phyloP scores from a whole-genome alignment of 2,329 filamentous ascomycete genomes.

The Ophiostoma sp. region DNA sequence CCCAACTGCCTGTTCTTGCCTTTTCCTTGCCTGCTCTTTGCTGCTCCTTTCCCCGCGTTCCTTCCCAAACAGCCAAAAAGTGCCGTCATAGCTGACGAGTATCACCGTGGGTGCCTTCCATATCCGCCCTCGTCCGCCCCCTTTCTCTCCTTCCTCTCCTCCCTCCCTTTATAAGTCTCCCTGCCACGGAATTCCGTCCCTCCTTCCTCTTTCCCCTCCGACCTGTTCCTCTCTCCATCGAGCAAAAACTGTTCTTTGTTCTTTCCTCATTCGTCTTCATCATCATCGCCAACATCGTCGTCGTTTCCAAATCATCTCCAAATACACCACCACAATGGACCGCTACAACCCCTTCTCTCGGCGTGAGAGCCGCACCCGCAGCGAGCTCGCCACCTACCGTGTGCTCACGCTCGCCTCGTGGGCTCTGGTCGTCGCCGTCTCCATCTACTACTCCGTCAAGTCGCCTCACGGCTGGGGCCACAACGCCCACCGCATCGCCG shows the following conservation, averaged over 20 bases:
- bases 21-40: neutral
- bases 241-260: neutral
- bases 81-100: slow-evolving; percentile 22
- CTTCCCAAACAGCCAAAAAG: neutral
- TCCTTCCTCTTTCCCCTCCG: neutral
- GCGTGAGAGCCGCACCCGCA: slow-evolving; percentile 63
- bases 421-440: slow-evolving; percentile 69
- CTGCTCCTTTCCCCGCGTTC: slow-evolving; percentile 13
- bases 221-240: neutral
- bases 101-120: neutral
- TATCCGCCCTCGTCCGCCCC: neutral
- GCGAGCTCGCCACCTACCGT: slow-evolving; percentile 71
- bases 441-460: slow-evolving; percentile 72
- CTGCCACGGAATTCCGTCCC: neutral
- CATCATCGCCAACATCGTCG: neutral
- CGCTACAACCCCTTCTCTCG: slow-evolving; percentile 70
- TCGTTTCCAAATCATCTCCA: neutral
- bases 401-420: slow-evolving; percentile 72
- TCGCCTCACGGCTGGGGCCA: slow-evolving; percentile 62
- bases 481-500: slow-evolving; percentile 67
- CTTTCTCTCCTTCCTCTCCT: too few relatives aligned
- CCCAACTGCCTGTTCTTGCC: neutral
- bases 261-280: neutral
- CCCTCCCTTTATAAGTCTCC: neutral
- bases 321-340: slow-evolving; percentile 14